Conservation (phyloP, 2,329 filamentous ascomycete species). For the Ceratocystis diversiconidia region DNA sequence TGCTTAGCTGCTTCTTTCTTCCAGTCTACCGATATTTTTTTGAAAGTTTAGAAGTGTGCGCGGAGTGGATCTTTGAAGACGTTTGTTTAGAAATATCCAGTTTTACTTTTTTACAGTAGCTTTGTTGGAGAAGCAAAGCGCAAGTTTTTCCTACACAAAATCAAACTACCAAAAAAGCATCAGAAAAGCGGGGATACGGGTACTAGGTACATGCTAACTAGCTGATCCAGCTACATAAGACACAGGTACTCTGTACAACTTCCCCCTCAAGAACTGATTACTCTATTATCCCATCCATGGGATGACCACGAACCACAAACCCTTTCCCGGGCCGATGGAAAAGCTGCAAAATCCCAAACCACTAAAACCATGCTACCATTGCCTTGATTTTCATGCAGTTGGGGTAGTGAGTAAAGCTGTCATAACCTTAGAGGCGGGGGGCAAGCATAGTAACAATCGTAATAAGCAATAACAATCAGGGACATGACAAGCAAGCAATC, state of each 20-base stretch:
- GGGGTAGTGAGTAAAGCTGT: not conserved
- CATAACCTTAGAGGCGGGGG: not conserved
- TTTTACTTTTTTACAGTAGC: not conserved
- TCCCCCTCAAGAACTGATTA: not conserved
- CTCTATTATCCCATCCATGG: not conserved
- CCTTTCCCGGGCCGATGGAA: not conserved
- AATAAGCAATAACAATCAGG: not conserved
- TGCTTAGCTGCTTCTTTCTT: too few relatives aligned
- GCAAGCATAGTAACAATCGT: not conserved
- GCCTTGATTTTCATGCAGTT: not conserved
- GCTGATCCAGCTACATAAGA: not conserved
- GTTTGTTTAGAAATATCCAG: too few relatives aligned
- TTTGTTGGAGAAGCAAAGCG: not conserved
- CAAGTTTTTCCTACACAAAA: not conserved
- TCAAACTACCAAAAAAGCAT: not conserved
- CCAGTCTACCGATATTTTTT: too few relatives aligned
- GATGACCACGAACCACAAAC: conserved; percentile 1
- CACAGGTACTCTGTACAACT: conserved; percentile 2
- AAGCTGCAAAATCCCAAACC: not conserved
- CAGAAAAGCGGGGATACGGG: not conserved
- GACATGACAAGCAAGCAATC: not conserved
- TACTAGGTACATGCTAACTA: not conserved
- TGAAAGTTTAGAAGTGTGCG: too few relatives aligned
- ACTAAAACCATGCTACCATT: not conserved
- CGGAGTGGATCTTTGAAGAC: too few relatives aligned